Evolutionary conservation across 768 basidiomycete genomes (phyloP).

Genomic region (Tulasnella sp.): DNA sequence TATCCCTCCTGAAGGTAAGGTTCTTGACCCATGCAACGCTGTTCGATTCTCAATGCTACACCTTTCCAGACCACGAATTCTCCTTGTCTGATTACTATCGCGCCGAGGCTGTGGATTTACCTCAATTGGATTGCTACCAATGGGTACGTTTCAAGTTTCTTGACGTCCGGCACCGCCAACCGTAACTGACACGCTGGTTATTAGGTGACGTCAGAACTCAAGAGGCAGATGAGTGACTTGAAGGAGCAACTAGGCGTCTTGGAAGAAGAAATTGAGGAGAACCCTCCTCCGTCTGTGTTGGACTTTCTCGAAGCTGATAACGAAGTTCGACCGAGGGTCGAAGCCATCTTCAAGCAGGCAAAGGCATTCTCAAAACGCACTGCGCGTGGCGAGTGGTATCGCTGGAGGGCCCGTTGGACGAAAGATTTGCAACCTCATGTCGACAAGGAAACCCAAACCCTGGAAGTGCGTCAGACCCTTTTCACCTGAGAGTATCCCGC

Average conservation of each 20-base stretch:
- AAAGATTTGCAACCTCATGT: conserved; percentile 10
- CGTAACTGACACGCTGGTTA: neutral
- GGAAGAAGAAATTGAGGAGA: conserved; percentile 13
- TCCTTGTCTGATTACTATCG: conserved; percentile 10
- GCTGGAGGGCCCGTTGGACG: conserved; percentile 8
- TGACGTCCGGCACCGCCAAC: neutral
- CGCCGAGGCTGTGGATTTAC: neutral
- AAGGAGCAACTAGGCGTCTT: conserved; percentile 4
- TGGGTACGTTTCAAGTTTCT: conserved; percentile 1
- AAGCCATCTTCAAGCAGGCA: conserved; percentile 2
- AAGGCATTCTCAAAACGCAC: conserved; percentile 10
- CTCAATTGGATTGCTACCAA: neutral
- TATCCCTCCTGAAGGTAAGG: conserved; percentile 2
- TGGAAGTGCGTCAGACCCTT: conserved; percentile 2
- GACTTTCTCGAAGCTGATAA: conserved; percentile 9
- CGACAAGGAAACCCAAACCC: neutral
- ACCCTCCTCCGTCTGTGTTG: conserved; percentile 1
- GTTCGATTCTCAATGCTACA: neutral
- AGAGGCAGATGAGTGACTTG: neutral
- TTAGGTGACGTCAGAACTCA: conserved; percentile 4
- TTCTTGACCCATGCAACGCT: neutral
- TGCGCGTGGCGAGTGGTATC: conserved; percentile 3
- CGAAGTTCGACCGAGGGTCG: conserved; percentile 3
- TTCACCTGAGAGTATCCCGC: neutral
- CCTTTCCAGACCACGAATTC: conserved; percentile 2